A percentile compares a stretch with the other conserved stretches of the same genome.
Evolutionary conservation across 148 eudicot genomes (phyloP).

Genomic region (Silene conica): DNA sequence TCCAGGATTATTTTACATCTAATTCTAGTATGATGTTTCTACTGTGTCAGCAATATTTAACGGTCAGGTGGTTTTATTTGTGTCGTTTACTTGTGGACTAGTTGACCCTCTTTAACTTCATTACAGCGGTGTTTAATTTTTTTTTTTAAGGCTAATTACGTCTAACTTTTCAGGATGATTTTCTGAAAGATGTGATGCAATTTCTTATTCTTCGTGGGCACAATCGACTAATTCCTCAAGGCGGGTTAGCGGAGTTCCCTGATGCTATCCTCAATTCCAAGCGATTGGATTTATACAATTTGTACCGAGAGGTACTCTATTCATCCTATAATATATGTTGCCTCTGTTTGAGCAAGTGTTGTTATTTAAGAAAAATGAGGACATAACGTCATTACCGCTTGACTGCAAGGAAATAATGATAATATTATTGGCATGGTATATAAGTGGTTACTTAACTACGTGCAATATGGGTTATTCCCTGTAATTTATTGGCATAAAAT

Average conservation of each 20-base stretch:
- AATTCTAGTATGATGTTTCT: constrained; percentile 1
- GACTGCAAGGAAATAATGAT: not conserved
- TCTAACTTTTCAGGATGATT: constrained; percentile 60
- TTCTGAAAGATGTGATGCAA: constrained; percentile 92
- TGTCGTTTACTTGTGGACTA: not conserved
- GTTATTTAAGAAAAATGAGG: not conserved
- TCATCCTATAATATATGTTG: not conserved
- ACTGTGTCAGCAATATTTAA: not conserved
- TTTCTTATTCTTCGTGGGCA: constrained; percentile 92
- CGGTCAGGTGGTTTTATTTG: not conserved
- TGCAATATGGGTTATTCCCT: too few relatives aligned
- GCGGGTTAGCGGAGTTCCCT: constrained; percentile 91
- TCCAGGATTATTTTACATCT: constrained; percentile 8
- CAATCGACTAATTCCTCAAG: constrained; percentile 95
- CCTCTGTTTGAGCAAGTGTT: not conserved
- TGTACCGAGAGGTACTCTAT: constrained; percentile 81
- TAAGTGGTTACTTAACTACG: too few relatives aligned
- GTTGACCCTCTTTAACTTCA: not conserved
- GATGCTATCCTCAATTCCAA: constrained; percentile 96
- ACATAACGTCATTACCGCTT: not conserved
- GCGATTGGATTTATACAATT: constrained; percentile 84
- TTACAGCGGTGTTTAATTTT: not conserved
- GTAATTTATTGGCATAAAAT: too few relatives aligned
- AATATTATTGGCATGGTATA: not conserved
- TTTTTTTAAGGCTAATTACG: constrained; percentile 5